Conservation (phyloP, 306 rosid genomes). For the Citrullus colocynthis region DNA sequence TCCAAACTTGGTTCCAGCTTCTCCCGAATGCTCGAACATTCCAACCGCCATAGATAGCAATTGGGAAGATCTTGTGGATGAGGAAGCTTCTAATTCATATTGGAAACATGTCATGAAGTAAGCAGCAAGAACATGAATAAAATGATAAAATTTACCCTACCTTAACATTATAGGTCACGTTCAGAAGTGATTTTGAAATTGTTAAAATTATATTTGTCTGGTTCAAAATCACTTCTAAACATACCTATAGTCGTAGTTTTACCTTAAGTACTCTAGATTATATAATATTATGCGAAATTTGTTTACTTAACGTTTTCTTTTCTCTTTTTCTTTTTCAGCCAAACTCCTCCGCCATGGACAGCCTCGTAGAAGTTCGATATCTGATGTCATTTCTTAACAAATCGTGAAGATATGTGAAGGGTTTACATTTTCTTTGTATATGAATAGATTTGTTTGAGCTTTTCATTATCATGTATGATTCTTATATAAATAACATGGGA, state of each 20-base stretch:
- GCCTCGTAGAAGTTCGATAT: neutral
- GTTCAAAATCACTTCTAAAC: too few relatives aligned
- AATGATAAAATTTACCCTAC: neutral
- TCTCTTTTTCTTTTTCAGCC: neutral
- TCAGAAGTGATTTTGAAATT: too few relatives aligned
- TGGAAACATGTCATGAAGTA: constrained; percentile 45
- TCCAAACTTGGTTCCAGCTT: constrained; percentile 30
- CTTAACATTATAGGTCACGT: neutral
- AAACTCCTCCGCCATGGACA: constrained; percentile 16
- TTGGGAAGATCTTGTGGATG: constrained; percentile 39
- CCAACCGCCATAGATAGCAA: constrained; percentile 27
- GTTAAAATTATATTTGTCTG: too few relatives aligned
- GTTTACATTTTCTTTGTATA: neutral
- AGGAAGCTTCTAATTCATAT: constrained; percentile 29
- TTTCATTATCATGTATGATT: neutral
- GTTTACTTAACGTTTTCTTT: neutral
- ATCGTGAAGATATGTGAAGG: neutral
- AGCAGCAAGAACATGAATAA: neutral
- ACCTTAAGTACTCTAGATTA: neutral
- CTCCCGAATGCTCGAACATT: constrained; percentile 21
- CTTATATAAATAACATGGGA: neutral
- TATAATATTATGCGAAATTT: neutral
- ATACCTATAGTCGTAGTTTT: too few relatives aligned
- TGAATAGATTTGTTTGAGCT: too few relatives aligned
- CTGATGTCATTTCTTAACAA: neutral